phyloP scores from a whole-genome alignment of 2,329 filamentous ascomycete genomes.

The Microsporum canis region DNA sequence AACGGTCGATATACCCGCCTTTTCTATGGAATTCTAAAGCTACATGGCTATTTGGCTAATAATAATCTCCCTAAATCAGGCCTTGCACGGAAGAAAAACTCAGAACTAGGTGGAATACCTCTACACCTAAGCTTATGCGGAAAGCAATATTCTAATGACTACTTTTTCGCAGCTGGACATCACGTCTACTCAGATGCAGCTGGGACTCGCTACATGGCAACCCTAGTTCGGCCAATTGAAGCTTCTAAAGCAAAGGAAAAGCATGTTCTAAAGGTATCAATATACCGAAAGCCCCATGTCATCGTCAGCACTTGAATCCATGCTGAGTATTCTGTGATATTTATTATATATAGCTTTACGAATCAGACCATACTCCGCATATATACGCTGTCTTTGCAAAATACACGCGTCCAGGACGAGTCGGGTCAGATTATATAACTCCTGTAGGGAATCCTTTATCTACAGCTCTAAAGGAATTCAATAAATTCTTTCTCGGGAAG shows the following conservation, averaged over 20 bases:
- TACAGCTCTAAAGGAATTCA: constrained; percentile 42
- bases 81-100: not conserved
- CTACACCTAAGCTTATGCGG: not conserved
- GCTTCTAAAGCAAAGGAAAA: constrained; percentile 45
- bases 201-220: constrained; percentile 53
- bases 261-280: constrained; percentile 45
- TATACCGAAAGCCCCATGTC: not conserved
- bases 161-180: constrained; percentile 41
- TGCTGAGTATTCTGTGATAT: constrained; percentile 5
- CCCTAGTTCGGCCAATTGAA: constrained; percentile 45
- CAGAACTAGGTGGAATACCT: not conserved
- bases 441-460: constrained; percentile 24
- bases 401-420: constrained; percentile 25
- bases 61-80: not conserved
- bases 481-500: constrained; percentile 46
- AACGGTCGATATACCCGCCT: not conserved
- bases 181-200: constrained; percentile 53
- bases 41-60: not conserved
- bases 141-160: not conserved
- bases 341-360: constrained; percentile 47
- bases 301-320: not conserved
- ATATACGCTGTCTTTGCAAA: constrained; percentile 52
- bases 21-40: not conserved
- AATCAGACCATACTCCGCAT: constrained; percentile 47
- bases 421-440: constrained; percentile 24